Evolutionary conservation across 805 yeast species (phyloP).

Genomic region (Ogataea trehaloabstinens): DNA sequence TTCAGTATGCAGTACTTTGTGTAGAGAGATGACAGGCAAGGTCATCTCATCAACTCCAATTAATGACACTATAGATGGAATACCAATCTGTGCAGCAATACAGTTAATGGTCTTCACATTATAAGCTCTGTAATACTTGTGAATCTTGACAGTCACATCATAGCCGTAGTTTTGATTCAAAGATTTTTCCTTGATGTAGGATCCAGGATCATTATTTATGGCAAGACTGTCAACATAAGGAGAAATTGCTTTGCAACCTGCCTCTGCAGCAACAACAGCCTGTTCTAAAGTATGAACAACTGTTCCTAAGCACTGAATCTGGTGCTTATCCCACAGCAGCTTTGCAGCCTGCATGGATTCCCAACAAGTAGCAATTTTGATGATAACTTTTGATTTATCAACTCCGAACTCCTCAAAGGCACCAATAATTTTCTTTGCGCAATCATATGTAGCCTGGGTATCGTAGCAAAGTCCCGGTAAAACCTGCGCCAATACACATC

Average conservation of each 20-base stretch:
- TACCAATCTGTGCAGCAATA: conserved; percentile 35
- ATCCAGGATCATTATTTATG: conserved; percentile 27
- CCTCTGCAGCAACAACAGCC: conserved; percentile 37
- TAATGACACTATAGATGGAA: conserved; percentile 26
- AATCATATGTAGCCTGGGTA: conserved; percentile 23
- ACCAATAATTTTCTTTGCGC: conserved; percentile 27
- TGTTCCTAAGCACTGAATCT: conserved; percentile 34
- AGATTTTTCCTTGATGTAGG: conserved; percentile 17
- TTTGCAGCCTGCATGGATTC: conserved; percentile 34
- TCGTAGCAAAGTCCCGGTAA: conserved; percentile 27
- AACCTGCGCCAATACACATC: conserved; percentile 29
- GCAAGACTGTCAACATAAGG: conserved; percentile 34
- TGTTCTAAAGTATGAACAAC: conserved; percentile 36
- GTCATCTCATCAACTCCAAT: conserved; percentile 38
- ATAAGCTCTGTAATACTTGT: conserved; percentile 34
- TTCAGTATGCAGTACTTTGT: conserved; percentile 23
- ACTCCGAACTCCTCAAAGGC: conserved; percentile 35
- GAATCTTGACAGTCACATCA: conserved; percentile 26
- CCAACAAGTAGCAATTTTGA: conserved; percentile 36
- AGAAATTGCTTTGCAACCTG: conserved; percentile 33
- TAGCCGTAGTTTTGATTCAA: conserved; percentile 32
- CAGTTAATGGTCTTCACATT: conserved; percentile 29
- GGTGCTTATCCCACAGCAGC: conserved; percentile 21
- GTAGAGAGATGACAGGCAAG: conserved; percentile 28
- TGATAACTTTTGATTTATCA: conserved; percentile 29